Evolutionary conservation across 768 basidiomycete species (phyloP).

Genomic region (Kwoniella newhampshirensis): DNA sequence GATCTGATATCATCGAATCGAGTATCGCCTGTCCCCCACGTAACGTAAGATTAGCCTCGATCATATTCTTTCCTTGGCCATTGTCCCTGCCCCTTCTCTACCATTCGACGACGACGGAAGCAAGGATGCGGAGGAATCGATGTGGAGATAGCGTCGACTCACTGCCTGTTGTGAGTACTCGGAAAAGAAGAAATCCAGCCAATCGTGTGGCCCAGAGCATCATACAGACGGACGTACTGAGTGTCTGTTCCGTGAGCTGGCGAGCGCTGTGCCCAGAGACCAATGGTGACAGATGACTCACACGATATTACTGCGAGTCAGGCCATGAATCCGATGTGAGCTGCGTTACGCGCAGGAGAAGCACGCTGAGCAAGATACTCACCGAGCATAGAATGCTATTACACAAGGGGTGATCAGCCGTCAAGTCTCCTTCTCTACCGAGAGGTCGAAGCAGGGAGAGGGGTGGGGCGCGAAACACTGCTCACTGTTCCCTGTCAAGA

Average conservation of each 20-base stretch:
- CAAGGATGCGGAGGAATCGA: no score
- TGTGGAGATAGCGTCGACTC: slow-evolving; percentile 6
- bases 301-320: slow-evolving; percentile 24
- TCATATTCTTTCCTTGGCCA: no score
- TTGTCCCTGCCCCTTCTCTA: no score
- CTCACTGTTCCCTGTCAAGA: slow-evolving; percentile 62
- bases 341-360: not conserved
- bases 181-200: slow-evolving; percentile 67
- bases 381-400: slow-evolving; percentile 59
- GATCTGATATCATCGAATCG: slow-evolving; percentile 69
- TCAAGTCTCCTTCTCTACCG: not conserved
- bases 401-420: slow-evolving; percentile 1
- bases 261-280: not conserved
- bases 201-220: slow-evolving; percentile 68
- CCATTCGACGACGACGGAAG: not conserved
- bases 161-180: slow-evolving; percentile 68
- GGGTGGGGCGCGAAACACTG: no score
- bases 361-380: slow-evolving; percentile 14
- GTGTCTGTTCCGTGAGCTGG: no score
- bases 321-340: not conserved
- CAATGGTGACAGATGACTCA: no score
- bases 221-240: slow-evolving; percentile 57
- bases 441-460: no score
- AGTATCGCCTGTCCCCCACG: slow-evolving; percentile 54
- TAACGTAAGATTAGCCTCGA: not conserved